phyloP scores from a whole-genome alignment of 345 rosid genomes.

The Syzygium jambos region DNA sequence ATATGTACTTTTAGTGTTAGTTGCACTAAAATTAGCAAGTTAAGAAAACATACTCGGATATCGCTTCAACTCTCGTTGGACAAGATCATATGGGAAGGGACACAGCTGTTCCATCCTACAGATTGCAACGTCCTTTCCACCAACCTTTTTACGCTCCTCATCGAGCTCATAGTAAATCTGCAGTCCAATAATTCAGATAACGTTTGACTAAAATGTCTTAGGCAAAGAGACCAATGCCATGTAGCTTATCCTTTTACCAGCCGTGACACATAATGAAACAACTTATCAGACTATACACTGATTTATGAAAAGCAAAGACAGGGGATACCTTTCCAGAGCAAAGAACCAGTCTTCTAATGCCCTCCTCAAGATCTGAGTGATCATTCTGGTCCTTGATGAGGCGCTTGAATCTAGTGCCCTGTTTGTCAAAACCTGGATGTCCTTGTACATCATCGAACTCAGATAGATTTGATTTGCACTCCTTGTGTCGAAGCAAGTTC shows the following conservation, averaged over 20 bases:
- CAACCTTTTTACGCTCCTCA: slow-evolving; percentile 8
- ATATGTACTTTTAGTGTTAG: background rate
- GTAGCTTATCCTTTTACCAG: background rate
- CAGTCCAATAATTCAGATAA: background rate
- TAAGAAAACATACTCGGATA: slow-evolving; percentile 7
- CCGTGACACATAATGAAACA: background rate
- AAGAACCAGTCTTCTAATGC: slow-evolving; percentile 76
- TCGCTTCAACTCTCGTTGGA: slow-evolving; percentile 15
- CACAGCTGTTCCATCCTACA: slow-evolving; percentile 14
- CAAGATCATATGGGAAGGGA: slow-evolving; percentile 14
- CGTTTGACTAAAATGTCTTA: background rate
- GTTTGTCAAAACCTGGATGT: slow-evolving; percentile 93
- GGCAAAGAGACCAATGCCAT: background rate
- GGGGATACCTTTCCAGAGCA: slow-evolving; percentile 85
- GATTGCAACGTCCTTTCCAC: slow-evolving; percentile 11
- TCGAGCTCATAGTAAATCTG: slow-evolving; percentile 16
- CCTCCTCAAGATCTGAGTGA: slow-evolving; percentile 78
- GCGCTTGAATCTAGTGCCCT: slow-evolving; percentile 90
- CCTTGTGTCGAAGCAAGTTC: slow-evolving; percentile 86
- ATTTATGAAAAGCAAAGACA: background rate
- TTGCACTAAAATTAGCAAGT: background rate
- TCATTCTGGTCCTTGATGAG: slow-evolving; percentile 82
- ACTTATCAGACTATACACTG: background rate
- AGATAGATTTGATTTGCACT: slow-evolving; percentile 85
- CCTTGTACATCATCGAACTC: slow-evolving; percentile 97